Base-by-base conservation (phyloP, 176 grass and related monocot genomes). In the Olyra latifolia region DNA sequence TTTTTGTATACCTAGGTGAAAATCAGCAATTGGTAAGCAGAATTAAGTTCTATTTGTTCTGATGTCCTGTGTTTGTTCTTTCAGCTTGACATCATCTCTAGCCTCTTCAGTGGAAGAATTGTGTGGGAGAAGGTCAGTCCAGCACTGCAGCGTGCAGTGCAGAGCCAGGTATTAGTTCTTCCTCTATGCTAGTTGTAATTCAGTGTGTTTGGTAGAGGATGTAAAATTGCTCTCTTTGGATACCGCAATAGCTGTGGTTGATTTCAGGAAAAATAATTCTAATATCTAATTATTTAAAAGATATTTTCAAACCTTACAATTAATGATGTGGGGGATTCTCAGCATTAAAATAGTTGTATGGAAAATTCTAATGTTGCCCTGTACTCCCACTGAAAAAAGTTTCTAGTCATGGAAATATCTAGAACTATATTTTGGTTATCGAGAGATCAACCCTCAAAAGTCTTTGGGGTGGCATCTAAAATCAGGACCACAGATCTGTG, bases 41-140 rank as follows among this genome's bases (percentile, higher is more conserved):
- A 46, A 24, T 27, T 50, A 64, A 17, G 20, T 46, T 84, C 39
- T 47, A 39, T 56, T 62, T 69, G 48, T 64, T 54, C 62, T 93
- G 72, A 90, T 75, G 19, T 80, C 28, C 39, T 68, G 35, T 79
- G 8, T 79, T 28, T 8, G 55, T 76, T 82, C 8, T 75, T 82
- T 60, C 74, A 98, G 95, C 83, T 98, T 75, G 95, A 94, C 46
- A 98, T 98, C 78, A 87, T 98, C 78, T 92, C 82, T 77, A 98
- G 95, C 79, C 88, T 98, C 40, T 89, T 89, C 80, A 98, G 93
- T 40, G 95, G 95, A 75, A 90, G 92, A 88, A 87, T 98, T 87
- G 90, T 94, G 14, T 91, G 95, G 86, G 95, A 98, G 69, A 98
- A 95, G 72, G 95, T 98, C 44, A 91, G 85, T 77, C 92, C 95